Percentiles rank a stretch among this genome's conserved stretches.
Conservation (phyloP, 257 asterid genomes). For the Thymus mandschuricus region DNA sequence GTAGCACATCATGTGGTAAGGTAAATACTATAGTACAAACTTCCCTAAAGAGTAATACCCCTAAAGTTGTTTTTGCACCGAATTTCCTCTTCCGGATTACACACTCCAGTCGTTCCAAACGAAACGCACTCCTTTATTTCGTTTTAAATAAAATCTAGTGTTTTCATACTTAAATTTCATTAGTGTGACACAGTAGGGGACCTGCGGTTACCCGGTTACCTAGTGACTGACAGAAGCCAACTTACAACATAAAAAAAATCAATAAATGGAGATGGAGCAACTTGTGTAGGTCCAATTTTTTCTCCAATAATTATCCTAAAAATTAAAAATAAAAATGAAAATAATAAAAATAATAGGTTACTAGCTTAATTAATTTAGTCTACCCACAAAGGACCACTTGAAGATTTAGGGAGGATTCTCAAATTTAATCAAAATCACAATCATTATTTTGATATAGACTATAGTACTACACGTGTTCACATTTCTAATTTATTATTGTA, state of each 20-base stretch:
- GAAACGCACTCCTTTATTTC: no score
- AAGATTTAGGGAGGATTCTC: conserved; percentile 30
- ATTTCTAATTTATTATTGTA: neutral
- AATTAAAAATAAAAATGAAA: no score
- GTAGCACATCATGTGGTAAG: neutral
- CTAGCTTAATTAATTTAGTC: conserved; percentile 31
- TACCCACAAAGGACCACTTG: conserved; percentile 44
- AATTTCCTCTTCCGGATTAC: neutral
- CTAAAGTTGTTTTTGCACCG: neutral
- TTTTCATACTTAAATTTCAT: neutral
- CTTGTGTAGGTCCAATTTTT: conserved; percentile 33
- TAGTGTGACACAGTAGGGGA: conserved; percentile 27
- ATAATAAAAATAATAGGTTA: neutral
- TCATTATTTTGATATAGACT: neutral
- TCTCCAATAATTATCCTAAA: neutral
- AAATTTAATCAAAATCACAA: conserved; percentile 10
- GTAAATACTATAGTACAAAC: no score
- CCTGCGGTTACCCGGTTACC: conserved; percentile 27
- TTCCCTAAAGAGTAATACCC: neutral
- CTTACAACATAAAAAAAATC: conserved; percentile 24
- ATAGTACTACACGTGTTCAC: neutral
- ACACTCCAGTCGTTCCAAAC: no score
- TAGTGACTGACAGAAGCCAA: conserved; percentile 38
- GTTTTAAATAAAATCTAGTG: neutral
- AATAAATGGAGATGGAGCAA: conserved; percentile 25